Base-by-base conservation (phyloP, 2,329 filamentous ascomycete species). In the Monosporascus ibericus region DNA sequence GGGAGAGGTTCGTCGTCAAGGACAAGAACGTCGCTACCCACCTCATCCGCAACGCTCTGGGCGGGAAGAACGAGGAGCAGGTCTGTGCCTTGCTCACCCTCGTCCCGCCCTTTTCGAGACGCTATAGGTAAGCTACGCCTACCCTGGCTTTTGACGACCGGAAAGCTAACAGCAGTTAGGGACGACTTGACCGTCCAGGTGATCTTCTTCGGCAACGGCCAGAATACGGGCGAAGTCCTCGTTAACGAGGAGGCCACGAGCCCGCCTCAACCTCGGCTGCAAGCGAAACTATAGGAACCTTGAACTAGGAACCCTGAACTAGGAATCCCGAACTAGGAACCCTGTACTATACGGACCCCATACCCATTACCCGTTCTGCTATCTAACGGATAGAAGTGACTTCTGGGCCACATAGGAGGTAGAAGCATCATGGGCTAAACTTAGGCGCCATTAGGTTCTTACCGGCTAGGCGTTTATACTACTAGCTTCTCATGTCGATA, bases 141-240 rank as follows among this genome's bases (percentile, higher is more conserved):
- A 38, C 27, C 44, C 8, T 15, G 27, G n/a, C 2, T 20, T 5
- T 20, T 24, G 3, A 34, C 30, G 27, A 22, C 17, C 24, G n/a
- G 20, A 30, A 55, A n/a, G 55, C 63, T 63, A 47, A 62, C 46
- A 51, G n/a, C 51, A 27, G 55, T 44, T 55, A 92, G 90, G 60
- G 94, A 99, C 67, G 94, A 99, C 68, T 75, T 99, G 57, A 99
- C 94, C 0, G 92, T 99, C 17, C 90, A 99, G 70, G 94, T 99
- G 55, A 95, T 99, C 65, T 99, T 99, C 79, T 99, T 99, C 64
- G 94, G 94, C 55, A 84, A 95, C 61, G 83, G 86, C 37, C 76
- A 85, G 50, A 85, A 85, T 67, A 87, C 80, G 30, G 91, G 92
- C 37, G 86, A 87, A 57, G 87, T 97, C 5, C 81, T 86, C 5